Evolutionary conservation across 1,139 yeast genomes (phyloP).

Genomic region (Debaryomyces udenii): DNA sequence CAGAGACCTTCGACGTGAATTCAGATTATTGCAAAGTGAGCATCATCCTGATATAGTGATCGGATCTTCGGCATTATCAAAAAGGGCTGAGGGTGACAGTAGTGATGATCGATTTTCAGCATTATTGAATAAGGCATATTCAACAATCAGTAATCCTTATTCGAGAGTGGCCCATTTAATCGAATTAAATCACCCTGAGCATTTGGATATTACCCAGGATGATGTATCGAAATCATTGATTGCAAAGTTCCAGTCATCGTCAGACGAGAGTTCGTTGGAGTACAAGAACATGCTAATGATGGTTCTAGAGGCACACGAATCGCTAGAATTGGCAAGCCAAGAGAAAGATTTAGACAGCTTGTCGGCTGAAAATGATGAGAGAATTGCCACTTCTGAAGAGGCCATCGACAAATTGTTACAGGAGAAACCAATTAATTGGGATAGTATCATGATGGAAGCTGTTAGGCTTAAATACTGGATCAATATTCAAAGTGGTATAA

Average conservation of each 20-base stretch:
- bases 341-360: conserved; percentile 60
- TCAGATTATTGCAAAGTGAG: conserved; percentile 66
- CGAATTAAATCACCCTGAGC: conserved; percentile 39
- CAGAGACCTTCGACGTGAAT: conserved; percentile 67
- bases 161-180: conserved; percentile 52
- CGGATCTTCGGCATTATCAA: conserved; percentile 28
- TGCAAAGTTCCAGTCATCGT: conserved; percentile 32
- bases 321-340: conserved; percentile 62
- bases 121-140: conserved; percentile 73
- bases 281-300: conserved; percentile 68
- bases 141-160: conserved; percentile 69
- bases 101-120: conserved; percentile 44
- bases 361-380: conserved; percentile 54
- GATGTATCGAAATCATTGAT: conserved; percentile 42
- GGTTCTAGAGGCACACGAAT: conserved; percentile 81
- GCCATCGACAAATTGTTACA: conserved; percentile 32
- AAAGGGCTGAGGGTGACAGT: conserved; percentile 16
- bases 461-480: conserved; percentile 83
- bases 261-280: conserved; percentile 34
- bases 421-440: conserved; percentile 49
- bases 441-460: conserved; percentile 64
- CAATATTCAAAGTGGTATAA: conserved; percentile 71
- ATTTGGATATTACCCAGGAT: conserved; percentile 44
- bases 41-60: conserved; percentile 77
- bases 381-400: conserved; percentile 48